Base-by-base conservation (phyloP, 108 stramenopile species). In the Stephanodiscus triporus region DNA sequence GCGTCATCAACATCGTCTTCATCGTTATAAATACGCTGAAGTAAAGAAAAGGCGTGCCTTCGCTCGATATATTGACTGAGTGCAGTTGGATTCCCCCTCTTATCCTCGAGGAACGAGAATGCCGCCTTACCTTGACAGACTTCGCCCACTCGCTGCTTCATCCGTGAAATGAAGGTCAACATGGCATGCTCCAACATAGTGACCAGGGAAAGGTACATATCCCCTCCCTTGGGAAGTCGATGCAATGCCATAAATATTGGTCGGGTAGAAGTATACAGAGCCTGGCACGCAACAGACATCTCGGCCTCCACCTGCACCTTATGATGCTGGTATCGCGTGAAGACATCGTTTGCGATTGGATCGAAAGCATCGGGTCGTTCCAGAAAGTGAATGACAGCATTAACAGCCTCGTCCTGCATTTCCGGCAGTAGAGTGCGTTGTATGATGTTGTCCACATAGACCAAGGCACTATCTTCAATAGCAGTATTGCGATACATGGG, bases 181-280 rank as follows among this genome's bases (percentile, higher is more conserved):
- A 91, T 84, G 63, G 88, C 86, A 68, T 95, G 94, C 71, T 95
- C 94, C 66, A 95, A 66, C 45, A 93, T 89, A 6, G 89, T 91
- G 16, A 95, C 89, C 43, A 93, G 36, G 4, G 90, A 89, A 29
- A 90, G 61, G 68, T 93, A 95, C 91, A 93, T 91, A 43, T 93
- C 90, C 6, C 90, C 94, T 14, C 86, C 94, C 58, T 82, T 84
- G 0, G 94, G 94, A 19, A 95, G 74, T 40, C 90, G 89, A 68
- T 90, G 92, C 34, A 95, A 79, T 14, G 94, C 94, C 77, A 88
- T 68, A 53, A 95, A 95, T 23, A 95, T 76, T 20, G 94, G 91
- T 22, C 87, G 88, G 6, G 94, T 91, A 2, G 80, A 85, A 58
- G 76, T 85, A 67, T 90, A 89, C 34, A 95, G 58, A 9, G 87